A percentile compares a stretch with the other conserved stretches of the same genome.
phyloP scores from a whole-genome alignment of 805 yeast species.

The Lipomyces orientalis region DNA sequence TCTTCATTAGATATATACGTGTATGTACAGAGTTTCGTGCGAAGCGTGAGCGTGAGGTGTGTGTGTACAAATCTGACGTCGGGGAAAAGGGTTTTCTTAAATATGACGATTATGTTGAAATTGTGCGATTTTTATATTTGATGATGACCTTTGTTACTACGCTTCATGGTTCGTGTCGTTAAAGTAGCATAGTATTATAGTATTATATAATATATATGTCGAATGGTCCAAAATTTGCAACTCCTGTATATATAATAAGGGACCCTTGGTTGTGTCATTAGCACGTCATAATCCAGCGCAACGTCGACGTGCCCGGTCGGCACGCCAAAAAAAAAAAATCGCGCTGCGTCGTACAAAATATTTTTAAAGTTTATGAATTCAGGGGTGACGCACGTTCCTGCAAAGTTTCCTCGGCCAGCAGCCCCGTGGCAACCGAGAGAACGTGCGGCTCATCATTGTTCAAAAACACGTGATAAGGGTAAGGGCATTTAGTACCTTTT shows the following conservation, averaged over 20 bases:
- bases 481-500: background rate
- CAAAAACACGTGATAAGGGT: background rate
- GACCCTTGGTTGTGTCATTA: too few relatives aligned
- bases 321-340: background rate
- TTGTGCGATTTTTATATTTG: background rate
- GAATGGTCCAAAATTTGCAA: background rate
- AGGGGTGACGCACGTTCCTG: background rate
- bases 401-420: background rate
- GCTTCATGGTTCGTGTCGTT: background rate
- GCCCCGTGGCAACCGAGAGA: background rate
- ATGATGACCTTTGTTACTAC: background rate
- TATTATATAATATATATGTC: background rate
- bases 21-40: constrained; percentile 1
- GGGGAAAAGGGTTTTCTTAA: background rate
- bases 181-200: constrained; percentile 2
- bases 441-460: background rate
- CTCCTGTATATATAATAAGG: too few relatives aligned
- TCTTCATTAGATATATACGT: background rate
- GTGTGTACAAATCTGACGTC: background rate
- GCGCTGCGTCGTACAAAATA: background rate
- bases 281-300: too few relatives aligned
- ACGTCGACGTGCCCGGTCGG: too few relatives aligned
- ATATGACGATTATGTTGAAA: background rate
- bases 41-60: background rate
- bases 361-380: background rate